Evolutionary conservation across 2,329 filamentous ascomycete genomes (phyloP).

Genomic region (Arthrobotrys musiformis): DNA sequence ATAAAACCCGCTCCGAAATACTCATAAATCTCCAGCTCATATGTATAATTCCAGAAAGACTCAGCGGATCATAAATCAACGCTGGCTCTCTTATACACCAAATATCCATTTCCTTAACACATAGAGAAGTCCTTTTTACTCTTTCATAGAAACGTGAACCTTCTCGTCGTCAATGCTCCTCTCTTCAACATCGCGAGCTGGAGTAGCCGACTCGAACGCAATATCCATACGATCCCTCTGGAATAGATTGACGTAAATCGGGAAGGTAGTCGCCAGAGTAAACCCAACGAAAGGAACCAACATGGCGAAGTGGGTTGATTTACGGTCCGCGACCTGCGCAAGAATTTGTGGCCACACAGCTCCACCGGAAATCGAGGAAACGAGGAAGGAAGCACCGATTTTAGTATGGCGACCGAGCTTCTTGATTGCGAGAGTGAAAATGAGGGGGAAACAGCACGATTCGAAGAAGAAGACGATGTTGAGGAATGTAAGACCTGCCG

Average conservation of each 20-base stretch:
- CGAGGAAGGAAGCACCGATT: constrained; percentile 68
- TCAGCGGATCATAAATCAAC: constrained; percentile 11
- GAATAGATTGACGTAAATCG: constrained; percentile 63
- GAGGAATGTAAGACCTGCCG: constrained; percentile 69
- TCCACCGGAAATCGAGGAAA: constrained; percentile 69
- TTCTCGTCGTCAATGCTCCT: constrained; percentile 43
- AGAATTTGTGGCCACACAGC: constrained; percentile 69
- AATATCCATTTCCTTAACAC: neutral
- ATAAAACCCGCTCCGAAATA: neutral
- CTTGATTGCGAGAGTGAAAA: constrained; percentile 70
- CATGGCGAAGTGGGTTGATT: constrained; percentile 65
- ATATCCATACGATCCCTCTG: constrained; percentile 57
- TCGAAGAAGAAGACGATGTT: constrained; percentile 70
- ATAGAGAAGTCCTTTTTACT: no score
- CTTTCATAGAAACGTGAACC: constrained; percentile 34
- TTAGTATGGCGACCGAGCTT: constrained; percentile 70
- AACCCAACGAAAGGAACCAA: constrained; percentile 66
- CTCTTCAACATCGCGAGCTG: constrained; percentile 53
- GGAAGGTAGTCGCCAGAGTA: constrained; percentile 65
- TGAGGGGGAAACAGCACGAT: constrained; percentile 71
- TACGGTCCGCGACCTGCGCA: constrained; percentile 66
- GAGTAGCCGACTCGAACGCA: constrained; percentile 32
- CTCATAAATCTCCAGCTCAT: neutral
- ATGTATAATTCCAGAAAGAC: neutral
- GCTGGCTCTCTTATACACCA: neutral